A percentile compares a stretch with the other conserved stretches of the same genome.
phyloP scores from a whole-genome alignment of 2,329 filamentous ascomycete species.

The Sphaceloma murrayae region DNA sequence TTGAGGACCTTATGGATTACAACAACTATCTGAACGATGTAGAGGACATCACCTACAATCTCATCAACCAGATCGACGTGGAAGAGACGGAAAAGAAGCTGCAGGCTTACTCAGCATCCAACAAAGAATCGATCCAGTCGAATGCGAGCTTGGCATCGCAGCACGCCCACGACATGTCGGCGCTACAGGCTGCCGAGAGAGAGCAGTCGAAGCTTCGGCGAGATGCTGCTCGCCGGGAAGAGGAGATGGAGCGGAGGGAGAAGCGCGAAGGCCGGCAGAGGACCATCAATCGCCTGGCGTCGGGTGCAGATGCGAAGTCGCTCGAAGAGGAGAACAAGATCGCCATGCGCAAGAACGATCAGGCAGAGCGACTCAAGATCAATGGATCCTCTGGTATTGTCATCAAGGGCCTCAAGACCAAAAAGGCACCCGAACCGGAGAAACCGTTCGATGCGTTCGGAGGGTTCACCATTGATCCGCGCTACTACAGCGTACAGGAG shows the following conservation, averaged over 20 bases:
- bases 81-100: constrained; percentile 53
- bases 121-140: constrained; percentile 49
- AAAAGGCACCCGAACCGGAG: constrained; percentile 51
- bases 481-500: constrained; percentile 60
- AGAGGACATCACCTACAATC: constrained; percentile 80
- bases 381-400: constrained; percentile 38
- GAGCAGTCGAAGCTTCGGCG: constrained; percentile 57
- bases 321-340: constrained; percentile 27
- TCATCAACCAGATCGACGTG: constrained; percentile 62
- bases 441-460: constrained; percentile 83
- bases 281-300: constrained; percentile 60
- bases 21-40: constrained; percentile 94
- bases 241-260: constrained; percentile 59
- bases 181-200: constrained; percentile 48
- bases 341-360: constrained; percentile 46
- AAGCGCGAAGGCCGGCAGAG: constrained; percentile 56
- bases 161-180: constrained; percentile 39
- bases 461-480: constrained; percentile 54
- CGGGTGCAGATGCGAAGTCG: constrained; percentile 52
- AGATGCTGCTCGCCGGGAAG: constrained; percentile 54
- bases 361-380: constrained; percentile 33
- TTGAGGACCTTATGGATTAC: constrained; percentile 70
- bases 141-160: constrained; percentile 41
- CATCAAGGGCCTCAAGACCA: constrained; percentile 71
- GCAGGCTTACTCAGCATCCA: constrained; percentile 62